Conservation (phyloP, 2,329 filamentous ascomycete species). For the Ilyonectria robusta region DNA sequence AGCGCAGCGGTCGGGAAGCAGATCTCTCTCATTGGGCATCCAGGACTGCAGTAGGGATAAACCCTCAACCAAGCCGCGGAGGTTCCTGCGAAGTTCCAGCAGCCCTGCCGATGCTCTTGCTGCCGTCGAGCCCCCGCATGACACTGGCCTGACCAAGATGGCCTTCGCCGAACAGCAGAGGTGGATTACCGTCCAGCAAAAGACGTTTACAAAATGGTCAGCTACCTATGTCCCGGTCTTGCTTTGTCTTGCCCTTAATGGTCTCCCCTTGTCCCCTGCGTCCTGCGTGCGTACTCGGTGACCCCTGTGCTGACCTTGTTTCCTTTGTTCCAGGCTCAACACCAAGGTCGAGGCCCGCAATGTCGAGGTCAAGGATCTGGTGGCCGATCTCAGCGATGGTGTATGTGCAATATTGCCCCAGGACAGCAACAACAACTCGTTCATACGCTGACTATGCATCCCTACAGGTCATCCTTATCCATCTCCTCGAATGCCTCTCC, state of each 20-base stretch:
- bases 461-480: slow-evolving; percentile 88
- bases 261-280: background rate
- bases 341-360: slow-evolving; percentile 88
- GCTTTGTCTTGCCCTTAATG: background rate
- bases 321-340: slow-evolving; percentile 79
- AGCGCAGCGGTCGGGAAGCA: slow-evolving; percentile 60
- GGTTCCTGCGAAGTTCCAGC: slow-evolving; percentile 53
- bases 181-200: slow-evolving; percentile 90
- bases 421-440: background rate
- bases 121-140: slow-evolving; percentile 63
- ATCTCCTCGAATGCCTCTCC: slow-evolving; percentile 96
- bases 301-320: slow-evolving; percentile 4
- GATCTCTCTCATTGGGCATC: slow-evolving; percentile 49
- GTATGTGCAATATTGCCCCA: slow-evolving; percentile 69
- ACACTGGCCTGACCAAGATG: slow-evolving; percentile 70
- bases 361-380: slow-evolving; percentile 88
- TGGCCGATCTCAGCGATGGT: slow-evolving; percentile 91
- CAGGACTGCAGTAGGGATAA: slow-evolving; percentile 34
- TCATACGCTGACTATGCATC: slow-evolving; percentile 36
- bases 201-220: slow-evolving; percentile 98
- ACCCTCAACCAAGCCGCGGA: slow-evolving; percentile 39
- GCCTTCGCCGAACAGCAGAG: slow-evolving; percentile 75
- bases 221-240: slow-evolving; percentile 29
- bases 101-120: slow-evolving; percentile 60
- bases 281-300: background rate